A percentile compares a stretch with the other conserved stretches of the same genome.
These are phyloP conservation scores for Pterulicium gracile DNA, from an alignment of 1,284 basidiomycete species.

Conservation along the genomic window DNA sequence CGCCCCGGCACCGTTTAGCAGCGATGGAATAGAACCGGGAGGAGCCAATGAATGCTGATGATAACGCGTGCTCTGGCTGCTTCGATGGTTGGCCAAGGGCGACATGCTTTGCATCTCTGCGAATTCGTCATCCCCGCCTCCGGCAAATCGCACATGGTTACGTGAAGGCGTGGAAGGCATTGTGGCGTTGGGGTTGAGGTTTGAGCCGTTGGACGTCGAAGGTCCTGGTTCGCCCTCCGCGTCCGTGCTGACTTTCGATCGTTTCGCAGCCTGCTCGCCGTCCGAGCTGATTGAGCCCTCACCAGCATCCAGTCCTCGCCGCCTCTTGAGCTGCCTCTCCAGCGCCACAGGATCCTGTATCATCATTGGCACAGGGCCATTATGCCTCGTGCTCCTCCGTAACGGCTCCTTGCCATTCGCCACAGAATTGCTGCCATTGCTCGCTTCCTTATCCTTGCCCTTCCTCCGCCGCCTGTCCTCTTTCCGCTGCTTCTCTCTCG, in stretches of 20 bases:
- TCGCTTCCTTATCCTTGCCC: slow-evolving; percentile 29
- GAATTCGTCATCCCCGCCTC: slow-evolving; percentile 5
- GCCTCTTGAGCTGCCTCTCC: slow-evolving; percentile 62
- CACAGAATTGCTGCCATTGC: slow-evolving; percentile 15
- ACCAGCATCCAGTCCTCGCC: slow-evolving; percentile 47
- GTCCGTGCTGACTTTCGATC: slow-evolving; percentile 33
- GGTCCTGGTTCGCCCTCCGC: slow-evolving; percentile 28
- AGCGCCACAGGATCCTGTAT: slow-evolving; percentile 65
- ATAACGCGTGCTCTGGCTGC: too few relatives aligned
- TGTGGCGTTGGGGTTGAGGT: background rate
- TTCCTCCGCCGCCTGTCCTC: slow-evolving; percentile 37
- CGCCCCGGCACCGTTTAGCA: slow-evolving; percentile 3
- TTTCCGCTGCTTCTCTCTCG: slow-evolving; percentile 62
- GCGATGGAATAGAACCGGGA: background rate
- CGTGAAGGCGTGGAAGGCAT: slow-evolving; percentile 22
- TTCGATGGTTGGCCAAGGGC: too few relatives aligned
- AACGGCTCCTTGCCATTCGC: slow-evolving; percentile 45
- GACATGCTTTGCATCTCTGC: slow-evolving; percentile 15
- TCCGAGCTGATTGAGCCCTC: slow-evolving; percentile 43
- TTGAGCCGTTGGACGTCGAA: too few relatives aligned
- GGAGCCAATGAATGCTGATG: background rate
- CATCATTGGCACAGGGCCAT: slow-evolving; percentile 18
- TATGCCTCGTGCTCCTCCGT: slow-evolving; percentile 52
- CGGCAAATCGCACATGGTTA: slow-evolving; percentile 11
- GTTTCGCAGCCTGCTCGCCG: slow-evolving; percentile 39